Conservation (phyloP, 2,329 filamentous ascomycete genomes). For the Xylaria sp. region DNA sequence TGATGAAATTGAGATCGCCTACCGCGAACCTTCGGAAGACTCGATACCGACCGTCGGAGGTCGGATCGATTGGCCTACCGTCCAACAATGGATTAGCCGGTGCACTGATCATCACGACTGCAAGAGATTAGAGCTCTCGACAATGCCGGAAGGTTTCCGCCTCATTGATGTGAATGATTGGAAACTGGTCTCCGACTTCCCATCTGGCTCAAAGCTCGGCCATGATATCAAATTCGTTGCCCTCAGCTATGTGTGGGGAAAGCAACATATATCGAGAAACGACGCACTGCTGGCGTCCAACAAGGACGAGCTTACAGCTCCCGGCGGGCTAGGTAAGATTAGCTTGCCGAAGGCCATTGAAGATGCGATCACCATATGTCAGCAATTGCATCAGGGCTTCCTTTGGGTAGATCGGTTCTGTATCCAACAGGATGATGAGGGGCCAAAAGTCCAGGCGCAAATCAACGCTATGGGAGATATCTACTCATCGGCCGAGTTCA, state of each 20-base stretch:
- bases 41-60: background rate
- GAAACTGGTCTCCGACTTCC: constrained; percentile 1
- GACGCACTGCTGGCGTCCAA: constrained; percentile 5
- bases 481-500: constrained; percentile 12
- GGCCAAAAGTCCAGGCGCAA: constrained; percentile 7
- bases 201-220: background rate
- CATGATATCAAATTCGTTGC: constrained; percentile 6
- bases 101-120: background rate
- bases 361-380: constrained; percentile 16
- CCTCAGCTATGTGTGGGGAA: constrained; percentile 19
- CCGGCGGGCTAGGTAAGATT: constrained; percentile 1
- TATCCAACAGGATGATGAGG: constrained; percentile 12
- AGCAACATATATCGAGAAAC: background rate
- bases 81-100: background rate
- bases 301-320: constrained; percentile 2
- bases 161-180: constrained; percentile 2
- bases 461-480: constrained; percentile 14
- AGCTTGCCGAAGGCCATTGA: constrained; percentile 5
- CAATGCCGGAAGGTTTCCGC: constrained; percentile 12
- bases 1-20: constrained; percentile 1
- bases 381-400: constrained; percentile 4
- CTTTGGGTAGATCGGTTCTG: constrained; percentile 18
- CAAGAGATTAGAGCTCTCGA: background rate
- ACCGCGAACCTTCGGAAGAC: background rate
- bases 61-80: background rate